Percentiles rank a stretch among this genome's conserved stretches.
These are phyloP conservation scores for Austroboletus festivus DNA, from an alignment of 768 basidiomycete species.

Conservation along the genomic window DNA sequence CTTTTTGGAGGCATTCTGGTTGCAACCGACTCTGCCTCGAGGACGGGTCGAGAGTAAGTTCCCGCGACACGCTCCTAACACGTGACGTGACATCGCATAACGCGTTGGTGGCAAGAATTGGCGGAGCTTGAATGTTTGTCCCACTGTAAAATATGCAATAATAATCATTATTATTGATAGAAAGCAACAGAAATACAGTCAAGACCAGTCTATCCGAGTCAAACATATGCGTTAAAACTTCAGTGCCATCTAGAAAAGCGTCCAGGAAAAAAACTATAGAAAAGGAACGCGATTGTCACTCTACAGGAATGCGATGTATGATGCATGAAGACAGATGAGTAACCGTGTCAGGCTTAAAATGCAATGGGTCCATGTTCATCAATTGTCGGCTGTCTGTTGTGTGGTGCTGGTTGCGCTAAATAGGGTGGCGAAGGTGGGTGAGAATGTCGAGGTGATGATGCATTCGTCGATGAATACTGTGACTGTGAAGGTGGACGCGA, in stretches of 20 bases:
- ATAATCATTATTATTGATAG: too few species aligned
- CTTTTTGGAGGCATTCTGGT: conserved; percentile 21
- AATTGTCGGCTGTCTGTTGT: conserved; percentile 33
- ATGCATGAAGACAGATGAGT: conserved; percentile 3
- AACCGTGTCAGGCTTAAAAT: conserved; percentile 12
- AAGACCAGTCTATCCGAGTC: too few species aligned
- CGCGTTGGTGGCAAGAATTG: too few species aligned
- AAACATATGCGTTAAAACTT: not conserved
- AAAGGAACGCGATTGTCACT: conserved; percentile 5
- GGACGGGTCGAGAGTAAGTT: not conserved
- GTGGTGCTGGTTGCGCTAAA: conserved; percentile 24
- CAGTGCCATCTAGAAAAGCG: conserved; percentile 25
- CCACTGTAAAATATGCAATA: too few species aligned
- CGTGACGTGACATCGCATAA: conserved; percentile 15
- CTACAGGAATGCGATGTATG: conserved; percentile 3
- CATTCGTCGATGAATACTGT: conserved; percentile 27
- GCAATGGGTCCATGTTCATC: conserved; percentile 24
- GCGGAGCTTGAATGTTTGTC: too few species aligned
- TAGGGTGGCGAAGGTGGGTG: conserved; percentile 30
- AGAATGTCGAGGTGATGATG: conserved; percentile 32
- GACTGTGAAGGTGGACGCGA: conserved; percentile 32
- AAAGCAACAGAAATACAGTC: too few species aligned
- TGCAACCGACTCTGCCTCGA: not conserved
- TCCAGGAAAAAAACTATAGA: not conserved
- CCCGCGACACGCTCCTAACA: not conserved